Conservation (phyloP, 2,329 filamentous ascomycete genomes). For the Ceratocystis papillata region DNA sequence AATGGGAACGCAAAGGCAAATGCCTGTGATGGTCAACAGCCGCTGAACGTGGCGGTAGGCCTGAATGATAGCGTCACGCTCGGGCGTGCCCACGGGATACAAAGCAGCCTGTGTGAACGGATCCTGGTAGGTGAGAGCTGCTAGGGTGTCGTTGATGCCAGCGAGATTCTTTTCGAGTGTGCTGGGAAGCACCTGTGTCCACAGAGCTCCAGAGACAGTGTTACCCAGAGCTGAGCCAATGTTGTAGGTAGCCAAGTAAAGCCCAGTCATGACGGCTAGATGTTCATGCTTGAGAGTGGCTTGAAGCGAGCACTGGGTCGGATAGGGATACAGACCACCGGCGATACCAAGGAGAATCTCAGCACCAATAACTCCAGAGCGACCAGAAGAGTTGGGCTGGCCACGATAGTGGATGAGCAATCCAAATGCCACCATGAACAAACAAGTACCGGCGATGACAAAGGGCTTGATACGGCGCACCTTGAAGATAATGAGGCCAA, state of each 20-base stretch:
- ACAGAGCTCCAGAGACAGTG: slow-evolving; percentile 51
- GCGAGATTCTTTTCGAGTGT: slow-evolving; percentile 35
- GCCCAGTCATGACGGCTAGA: slow-evolving; percentile 52
- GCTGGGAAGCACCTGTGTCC: slow-evolving; percentile 46
- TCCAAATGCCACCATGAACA: slow-evolving; percentile 56
- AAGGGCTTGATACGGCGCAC: slow-evolving; percentile 53
- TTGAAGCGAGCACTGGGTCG: slow-evolving; percentile 39
- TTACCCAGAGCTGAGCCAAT: slow-evolving; percentile 51
- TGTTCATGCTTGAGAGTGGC: slow-evolving; percentile 39
- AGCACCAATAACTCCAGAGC: slow-evolving; percentile 50
- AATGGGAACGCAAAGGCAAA: slow-evolving; percentile 40
- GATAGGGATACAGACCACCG: slow-evolving; percentile 50
- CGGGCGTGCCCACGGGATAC: slow-evolving; percentile 36
- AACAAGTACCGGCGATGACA: slow-evolving; percentile 47
- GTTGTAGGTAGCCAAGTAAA: slow-evolving; percentile 54
- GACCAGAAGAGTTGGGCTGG: slow-evolving; percentile 33
- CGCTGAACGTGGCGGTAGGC: slow-evolving; percentile 40
- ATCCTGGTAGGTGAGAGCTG: slow-evolving; percentile 31
- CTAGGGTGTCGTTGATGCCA: slow-evolving; percentile 34
- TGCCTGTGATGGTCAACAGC: slow-evolving; percentile 39
- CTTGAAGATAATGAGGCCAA: slow-evolving; percentile 47
- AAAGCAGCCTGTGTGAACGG: slow-evolving; percentile 31
- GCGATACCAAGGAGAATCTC: slow-evolving; percentile 53
- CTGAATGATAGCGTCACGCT: slow-evolving; percentile 36
- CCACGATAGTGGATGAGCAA: slow-evolving; percentile 55